Evolutionary conservation across 2,329 filamentous ascomycete genomes (phyloP), one percentile per base, ranked within the genome.

Genomic region (Hypoxylon sp.): DNA sequence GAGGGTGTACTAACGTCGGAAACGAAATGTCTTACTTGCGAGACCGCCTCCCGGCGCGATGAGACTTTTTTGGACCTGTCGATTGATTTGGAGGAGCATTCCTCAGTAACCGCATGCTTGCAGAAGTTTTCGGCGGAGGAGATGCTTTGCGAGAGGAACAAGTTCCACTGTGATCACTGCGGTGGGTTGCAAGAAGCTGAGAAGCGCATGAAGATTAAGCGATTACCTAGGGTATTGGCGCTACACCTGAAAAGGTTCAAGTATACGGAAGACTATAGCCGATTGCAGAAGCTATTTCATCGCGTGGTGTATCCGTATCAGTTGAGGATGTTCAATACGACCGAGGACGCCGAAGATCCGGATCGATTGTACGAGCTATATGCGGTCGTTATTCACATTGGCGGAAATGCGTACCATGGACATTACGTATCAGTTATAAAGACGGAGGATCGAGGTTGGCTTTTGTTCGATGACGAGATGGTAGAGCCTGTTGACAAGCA

Each of bases 121-220:
- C 84, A 90, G 51, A 96, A 97, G 65, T 99, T 99, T 66, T 99
- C 94, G 0, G 91, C 94, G 34, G 94, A 97, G 66, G 94, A 99
- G 72, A 97, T 97, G 91, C 81, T 99, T 50, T 97, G 94, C 68
- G 94, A 99, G 74, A 83, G 92, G 54, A 97, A 99, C 77, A 99
- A 99, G 69, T 99, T 99, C 62, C 93, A 99, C 68, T 99, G 94
- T 73, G 94, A 99, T 69, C 92, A 92, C 64, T 99, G 94, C 63
- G 94, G 94, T 43, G 94, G 94, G 2, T 76, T 99, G 46, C 94
- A 99, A 72, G 94, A 99, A 73, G 94, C 94, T 0, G 94, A 99
- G 72, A 99, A 97, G 77, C 84, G 94, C 59, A 99, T 99, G 94
- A 99, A 97, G 78, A 93, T 99, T 63, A 97, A 99, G 76, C 84